phyloP scores from a whole-genome alignment of 805 yeast genomes.

The Ogataea angusta region DNA sequence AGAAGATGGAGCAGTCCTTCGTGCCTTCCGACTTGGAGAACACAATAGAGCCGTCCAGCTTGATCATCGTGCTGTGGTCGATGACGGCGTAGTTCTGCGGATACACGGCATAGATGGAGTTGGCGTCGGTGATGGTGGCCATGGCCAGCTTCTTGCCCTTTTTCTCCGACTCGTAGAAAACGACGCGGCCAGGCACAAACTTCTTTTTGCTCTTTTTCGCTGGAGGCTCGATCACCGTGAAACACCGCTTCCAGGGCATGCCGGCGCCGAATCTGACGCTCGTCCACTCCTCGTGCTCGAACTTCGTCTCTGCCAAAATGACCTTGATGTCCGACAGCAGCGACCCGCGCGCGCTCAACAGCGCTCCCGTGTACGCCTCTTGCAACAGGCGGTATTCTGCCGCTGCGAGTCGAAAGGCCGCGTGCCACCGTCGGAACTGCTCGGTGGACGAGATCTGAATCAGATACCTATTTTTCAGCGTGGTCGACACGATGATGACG shows the following conservation, averaged over 20 bases:
- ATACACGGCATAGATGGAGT: constrained; percentile 82
- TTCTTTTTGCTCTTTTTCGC: constrained; percentile 43
- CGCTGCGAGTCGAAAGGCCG: constrained; percentile 75
- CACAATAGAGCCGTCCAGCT: constrained; percentile 76
- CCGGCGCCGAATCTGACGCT: constrained; percentile 94
- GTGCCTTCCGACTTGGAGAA: constrained; percentile 51
- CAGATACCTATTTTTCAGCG: constrained; percentile 82
- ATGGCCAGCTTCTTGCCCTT: constrained; percentile 67
- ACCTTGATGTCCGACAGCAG: constrained; percentile 82
- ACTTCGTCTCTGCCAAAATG: constrained; percentile 79
- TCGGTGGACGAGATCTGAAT: constrained; percentile 70
- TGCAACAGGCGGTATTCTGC: constrained; percentile 83
- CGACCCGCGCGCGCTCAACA: constrained; percentile 88
- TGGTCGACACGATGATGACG: constrained; percentile 86
- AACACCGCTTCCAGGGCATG: constrained; percentile 96
- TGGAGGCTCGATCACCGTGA: constrained; percentile 81
- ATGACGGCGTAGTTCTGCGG: constrained; percentile 81
- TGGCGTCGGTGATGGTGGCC: constrained; percentile 72
- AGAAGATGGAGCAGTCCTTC: constrained; percentile 60
- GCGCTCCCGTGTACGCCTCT: constrained; percentile 95
- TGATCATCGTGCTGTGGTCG: constrained; percentile 84
- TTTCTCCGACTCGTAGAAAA: constrained; percentile 81
- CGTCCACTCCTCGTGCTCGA: constrained; percentile 90
- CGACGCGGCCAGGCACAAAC: constrained; percentile 59
- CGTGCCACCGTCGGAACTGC: constrained; percentile 71